Base-by-base conservation (phyloP, 495 filamentous ascomycete species). In the Aspergillus incahuasiensis region DNA sequence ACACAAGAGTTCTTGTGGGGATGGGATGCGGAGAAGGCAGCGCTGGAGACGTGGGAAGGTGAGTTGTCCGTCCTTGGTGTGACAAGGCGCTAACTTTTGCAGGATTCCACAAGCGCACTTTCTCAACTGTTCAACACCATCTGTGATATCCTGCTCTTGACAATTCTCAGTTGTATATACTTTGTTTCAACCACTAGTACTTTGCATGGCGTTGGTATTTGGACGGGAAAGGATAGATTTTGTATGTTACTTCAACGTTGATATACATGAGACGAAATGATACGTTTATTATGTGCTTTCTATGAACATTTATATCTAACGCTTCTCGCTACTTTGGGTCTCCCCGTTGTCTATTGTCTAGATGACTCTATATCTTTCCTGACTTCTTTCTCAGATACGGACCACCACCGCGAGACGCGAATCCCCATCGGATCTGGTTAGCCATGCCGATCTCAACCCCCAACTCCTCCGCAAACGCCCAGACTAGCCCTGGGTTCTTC, bases 391-490 rank as follows among this genome's bases (percentile, higher is more conserved):
- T 49, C 39, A 56, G 28, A 21, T 58, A 60, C 21, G 52, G 52
- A 16, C 52, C 54, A 3, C 55, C 55, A 22, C 62, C 55, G 11
- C 61, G 61, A 22, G 48, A 20, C 2, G 61, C 49, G 24, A 68
- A 66, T 19, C 55, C 82, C 84, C 84, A 86, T 5, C 79, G 65
- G 41, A 86, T 86, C 69, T 89, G 86, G 52, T 82, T 82, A 5
- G 84, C 79, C 53, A 80, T 75, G 18, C 79, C 65, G 8, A 85
- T 81, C 58, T 82, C 71, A 20, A 82, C 63, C 1, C 73, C 79
- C 41, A 88, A 59, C 51, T 89, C 85, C 60, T 87, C 82, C 0
- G 83, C 86, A 71, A 79, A 88, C 0, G 68, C 62, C 79, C 85
- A 87, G 13, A 84, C 82, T 39, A 87, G 55, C 5, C 79, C 79